Conservation (phyloP, 352 stramenopile genomes). For the Phytophthora lateralis region DNA sequence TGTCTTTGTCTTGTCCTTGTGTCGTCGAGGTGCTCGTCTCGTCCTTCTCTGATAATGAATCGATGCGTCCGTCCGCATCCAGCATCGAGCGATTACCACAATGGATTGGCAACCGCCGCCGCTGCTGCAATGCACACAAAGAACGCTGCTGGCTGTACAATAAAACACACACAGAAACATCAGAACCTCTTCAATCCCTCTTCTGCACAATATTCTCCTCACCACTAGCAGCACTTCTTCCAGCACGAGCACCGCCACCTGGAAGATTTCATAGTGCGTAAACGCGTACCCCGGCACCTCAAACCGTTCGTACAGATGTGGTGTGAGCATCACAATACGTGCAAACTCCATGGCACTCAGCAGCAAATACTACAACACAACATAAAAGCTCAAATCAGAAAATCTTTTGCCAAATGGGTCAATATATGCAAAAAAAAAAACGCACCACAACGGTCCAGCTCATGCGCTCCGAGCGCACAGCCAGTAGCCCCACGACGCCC, state of each 20-base stretch:
- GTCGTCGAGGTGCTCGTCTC: slow-evolving; percentile 19
- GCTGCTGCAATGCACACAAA: slow-evolving; percentile 72
- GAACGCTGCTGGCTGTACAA: slow-evolving; percentile 60
- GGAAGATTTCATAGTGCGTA: slow-evolving; percentile 74
- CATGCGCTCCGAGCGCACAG: slow-evolving; percentile 77
- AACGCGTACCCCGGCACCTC: slow-evolving; percentile 61
- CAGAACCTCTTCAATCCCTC: not conserved
- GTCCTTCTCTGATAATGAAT: slow-evolving; percentile 34
- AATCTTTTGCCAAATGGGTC: slow-evolving; percentile 16
- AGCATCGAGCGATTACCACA: slow-evolving; percentile 46
- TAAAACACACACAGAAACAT: not conserved
- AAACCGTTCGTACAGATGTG: slow-evolving; percentile 68
- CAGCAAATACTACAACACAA: slow-evolving; percentile 58
- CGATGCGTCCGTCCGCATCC: slow-evolving; percentile 2
- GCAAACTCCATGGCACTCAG: slow-evolving; percentile 75
- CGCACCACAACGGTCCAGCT: slow-evolving; percentile 81
- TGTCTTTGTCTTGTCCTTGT: slow-evolving; percentile 6
- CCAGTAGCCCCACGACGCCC: slow-evolving; percentile 65
- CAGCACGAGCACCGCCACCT: slow-evolving; percentile 64
- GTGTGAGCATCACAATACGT: slow-evolving; percentile 69
- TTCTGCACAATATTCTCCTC: slow-evolving; percentile 18
- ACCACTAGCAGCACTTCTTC: slow-evolving; percentile 78
- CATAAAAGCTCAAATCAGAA: slow-evolving; percentile 21
- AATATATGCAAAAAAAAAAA: too few relatives aligned
- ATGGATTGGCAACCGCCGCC: slow-evolving; percentile 57